Base-by-base conservation (phyloP, 176 grass and related monocot genomes). In the Elymus sibiricus region DNA sequence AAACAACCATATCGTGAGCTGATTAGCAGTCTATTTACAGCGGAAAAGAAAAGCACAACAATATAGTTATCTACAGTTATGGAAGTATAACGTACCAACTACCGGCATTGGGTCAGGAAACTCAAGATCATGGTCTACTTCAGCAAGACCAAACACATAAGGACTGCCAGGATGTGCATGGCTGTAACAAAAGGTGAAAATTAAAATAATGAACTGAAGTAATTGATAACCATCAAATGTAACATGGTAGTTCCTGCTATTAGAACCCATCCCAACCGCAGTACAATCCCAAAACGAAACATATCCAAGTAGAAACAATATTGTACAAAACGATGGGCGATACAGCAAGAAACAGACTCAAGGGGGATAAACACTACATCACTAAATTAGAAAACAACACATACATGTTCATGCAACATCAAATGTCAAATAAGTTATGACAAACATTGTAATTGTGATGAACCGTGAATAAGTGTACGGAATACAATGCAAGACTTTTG, bases 91-190 rank as follows among this genome's bases (percentile, higher is more conserved):
- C 86, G 15, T 95, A 98, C 96, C 96, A 84, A 98, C 91, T 81
- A 98, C 91, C 69, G 96, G 93, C 96, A 98, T 98, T 83, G 96
- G 96, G 87, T 98, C 96, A 55, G 96, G 96, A 82, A 98, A 98
- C 71, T 98, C 96, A 39, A 98, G 91, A 85, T 98, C 93, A 89
- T 95, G 89, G 49, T 98, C 93, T 81, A 89, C 88, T 88, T 92
- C 96, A 82, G 93, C 96, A 80, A 98, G 93, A 69, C 96, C 96
- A 86, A 98, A 95, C 46, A 95, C 96, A 82, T 98, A 98, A 87
- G 96, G 96, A 70, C 90, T 98, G 62, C 96, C 96, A 64, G 96
- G 96, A 94, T 98, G 96, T 6, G 96, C 96, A 89, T 98, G 96
- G 49, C 96, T 98, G 84, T 81, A 83, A 84, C 39, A 82, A 74